phyloP scores from a whole-genome alignment of 805 yeast genomes.

The Blastobotrys chiropterorum region DNA sequence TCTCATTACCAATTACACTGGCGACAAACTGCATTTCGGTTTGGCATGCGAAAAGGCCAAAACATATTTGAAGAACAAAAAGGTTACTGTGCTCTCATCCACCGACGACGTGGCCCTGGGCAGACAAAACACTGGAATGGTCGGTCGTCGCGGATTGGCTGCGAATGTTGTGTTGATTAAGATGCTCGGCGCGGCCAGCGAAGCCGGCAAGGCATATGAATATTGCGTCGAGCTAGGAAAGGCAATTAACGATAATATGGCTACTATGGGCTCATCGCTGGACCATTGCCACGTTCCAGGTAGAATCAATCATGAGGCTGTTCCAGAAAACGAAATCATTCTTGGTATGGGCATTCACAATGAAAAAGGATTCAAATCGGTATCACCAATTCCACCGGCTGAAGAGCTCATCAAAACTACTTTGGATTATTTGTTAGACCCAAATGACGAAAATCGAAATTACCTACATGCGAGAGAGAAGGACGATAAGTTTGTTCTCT shows the following conservation, averaged over 20 bases:
- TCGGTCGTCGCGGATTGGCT: slow-evolving; percentile 88
- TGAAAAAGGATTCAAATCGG: slow-evolving; percentile 72
- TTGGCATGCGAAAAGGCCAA: slow-evolving; percentile 82
- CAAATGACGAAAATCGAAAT: slow-evolving; percentile 66
- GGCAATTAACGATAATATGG: slow-evolving; percentile 73
- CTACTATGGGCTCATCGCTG: slow-evolving; percentile 69
- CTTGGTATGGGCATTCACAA: slow-evolving; percentile 93
- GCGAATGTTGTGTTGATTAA: slow-evolving; percentile 85
- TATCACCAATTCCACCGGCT: slow-evolving; percentile 62
- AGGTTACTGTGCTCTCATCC: slow-evolving; percentile 64
- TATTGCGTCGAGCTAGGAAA: slow-evolving; percentile 76
- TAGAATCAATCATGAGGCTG: slow-evolving; percentile 44
- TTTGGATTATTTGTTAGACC: slow-evolving; percentile 56
- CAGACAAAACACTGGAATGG: slow-evolving; percentile 74
- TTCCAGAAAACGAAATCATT: slow-evolving; percentile 62
- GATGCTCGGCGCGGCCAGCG: slow-evolving; percentile 63
- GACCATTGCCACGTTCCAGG: slow-evolving; percentile 90
- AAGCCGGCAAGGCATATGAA: slow-evolving; percentile 37
- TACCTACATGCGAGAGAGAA: slow-evolving; percentile 75
- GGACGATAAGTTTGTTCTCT: slow-evolving; percentile 58
- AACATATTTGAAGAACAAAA: slow-evolving; percentile 50
- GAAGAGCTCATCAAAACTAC: slow-evolving; percentile 48
- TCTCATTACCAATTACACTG: slow-evolving; percentile 86
- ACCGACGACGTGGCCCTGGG: slow-evolving; percentile 94
- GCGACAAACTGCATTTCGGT: slow-evolving; percentile 88